Conservation (phyloP, 2,329 filamentous ascomycete species). For the Paecilomyces sp. region DNA sequence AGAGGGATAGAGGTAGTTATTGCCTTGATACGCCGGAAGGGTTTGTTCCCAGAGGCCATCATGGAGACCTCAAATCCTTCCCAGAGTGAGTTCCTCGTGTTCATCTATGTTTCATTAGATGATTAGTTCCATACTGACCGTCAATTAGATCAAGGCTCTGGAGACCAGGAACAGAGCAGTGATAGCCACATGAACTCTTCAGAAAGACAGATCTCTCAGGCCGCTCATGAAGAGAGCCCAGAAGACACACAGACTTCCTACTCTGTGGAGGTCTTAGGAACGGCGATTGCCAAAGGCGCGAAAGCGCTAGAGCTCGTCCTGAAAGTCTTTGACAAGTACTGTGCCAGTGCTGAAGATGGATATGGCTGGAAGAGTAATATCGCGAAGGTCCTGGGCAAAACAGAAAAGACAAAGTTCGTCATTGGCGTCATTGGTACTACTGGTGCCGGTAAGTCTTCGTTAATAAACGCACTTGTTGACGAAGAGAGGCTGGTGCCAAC, state of each 20-base stretch:
- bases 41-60: not conserved
- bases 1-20: too few species aligned
- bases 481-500: not conserved
- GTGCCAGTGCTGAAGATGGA: not conserved
- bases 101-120: not conserved
- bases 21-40: too few species aligned
- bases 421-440: constrained; percentile 51
- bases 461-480: not conserved
- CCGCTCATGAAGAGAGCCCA: not conserved
- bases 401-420: constrained; percentile 16
- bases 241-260: not conserved
- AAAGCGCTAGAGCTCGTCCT: not conserved
- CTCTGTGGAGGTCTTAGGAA: not conserved
- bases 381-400: not conserved
- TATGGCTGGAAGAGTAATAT: not conserved
- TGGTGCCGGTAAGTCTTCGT: not conserved
- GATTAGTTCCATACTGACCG: not conserved
- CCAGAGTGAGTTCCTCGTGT: not conserved
- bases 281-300: not conserved
- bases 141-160: not conserved
- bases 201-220: not conserved
- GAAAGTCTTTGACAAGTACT: not conserved
- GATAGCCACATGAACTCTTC: not conserved
- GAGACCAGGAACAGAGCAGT: not conserved
- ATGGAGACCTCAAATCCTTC: not conserved